Percentiles rank a stretch among this genome's conserved stretches.
These are phyloP conservation scores for Diaporthe sp. DNA, from an alignment of 2,329 filamentous ascomycete species.

Conservation along the genomic window DNA sequence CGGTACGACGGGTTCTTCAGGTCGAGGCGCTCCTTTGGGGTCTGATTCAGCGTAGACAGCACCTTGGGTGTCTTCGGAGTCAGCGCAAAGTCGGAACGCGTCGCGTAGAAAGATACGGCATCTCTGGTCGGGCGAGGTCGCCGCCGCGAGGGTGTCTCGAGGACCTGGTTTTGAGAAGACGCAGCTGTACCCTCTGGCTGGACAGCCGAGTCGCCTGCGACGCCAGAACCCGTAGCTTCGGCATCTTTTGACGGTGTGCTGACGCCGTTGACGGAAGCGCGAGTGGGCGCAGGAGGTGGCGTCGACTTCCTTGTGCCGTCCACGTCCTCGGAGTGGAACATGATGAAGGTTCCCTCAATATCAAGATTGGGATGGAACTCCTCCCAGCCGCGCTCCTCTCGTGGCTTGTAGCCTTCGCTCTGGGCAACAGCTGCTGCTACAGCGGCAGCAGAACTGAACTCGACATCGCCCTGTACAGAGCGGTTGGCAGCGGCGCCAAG, in stretches of 20 bases:
- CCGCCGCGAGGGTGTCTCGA: conserved; percentile 57
- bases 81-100: conserved; percentile 58
- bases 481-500: conserved; percentile 65
- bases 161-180: conserved; percentile 42
- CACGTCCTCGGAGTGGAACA: conserved; percentile 87
- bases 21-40: conserved; percentile 83
- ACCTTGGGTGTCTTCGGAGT: conserved; percentile 74
- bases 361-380: conserved; percentile 97
- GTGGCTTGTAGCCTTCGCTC: conserved; percentile 95
- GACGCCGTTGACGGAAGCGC: conserved; percentile 51
- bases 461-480: conserved; percentile 68
- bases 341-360: conserved; percentile 83
- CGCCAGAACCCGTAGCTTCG: conserved; percentile 49
- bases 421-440: conserved; percentile 90
- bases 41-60: conserved; percentile 83
- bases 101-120: conserved; percentile 66
- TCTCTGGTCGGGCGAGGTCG: conserved; percentile 65
- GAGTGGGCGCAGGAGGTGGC: conserved; percentile 49
- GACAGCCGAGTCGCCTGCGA: conserved; percentile 55
- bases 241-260: conserved; percentile 62
- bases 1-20: conserved; percentile 82
- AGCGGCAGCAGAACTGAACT: conserved; percentile 89
- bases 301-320: conserved; percentile 76
- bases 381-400: conserved; percentile 97
- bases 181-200: conserved; percentile 54